Evolutionary conservation across 176 grass and related monocot genomes (phyloP), one percentile per base, ranked within the genome.

Genomic region (Carex littledalei): DNA sequence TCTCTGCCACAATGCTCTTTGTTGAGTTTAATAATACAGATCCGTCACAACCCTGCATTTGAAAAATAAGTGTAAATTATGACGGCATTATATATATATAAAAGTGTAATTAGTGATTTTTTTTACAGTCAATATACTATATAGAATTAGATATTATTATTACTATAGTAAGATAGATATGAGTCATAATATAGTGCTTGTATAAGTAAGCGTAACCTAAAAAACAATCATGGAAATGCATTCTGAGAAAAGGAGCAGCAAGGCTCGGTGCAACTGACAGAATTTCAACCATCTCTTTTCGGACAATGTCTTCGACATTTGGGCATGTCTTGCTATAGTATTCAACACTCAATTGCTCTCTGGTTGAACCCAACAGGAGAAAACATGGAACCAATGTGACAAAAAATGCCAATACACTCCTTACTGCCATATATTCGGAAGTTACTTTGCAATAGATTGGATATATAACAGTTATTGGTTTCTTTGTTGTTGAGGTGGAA

Each of bases 191-290:
- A 43, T 43, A 43, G 6, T 43, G 41, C 41, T 1, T 43, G 41
- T 67, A 59, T 86, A 58, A 57, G 35, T 62, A 47, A 9, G 59
- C 84, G 65, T 88, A 97, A 91, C 88, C 89, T 87, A 87, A 97
- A 89, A 97, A 97, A 83, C 94, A 97, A 83, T 97, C 94, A 76
- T 97, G 94, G 83, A 97, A 97, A 65, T 94, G 92, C 90, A 97
- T 92, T 81, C 94, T 32, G 63, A 97, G 89, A 15, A 97, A 86
- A 29, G 94, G 90, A 0, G 77, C 94, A 52, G 92, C 92, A 63
- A 97, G 94, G 89, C 94, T 97, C 0, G 92, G 94, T 32, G 87
- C 92, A 12, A 67, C 63, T 2, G 84, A 71, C 34, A 97, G 80
- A 65, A 90, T 92, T 76, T 88, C 75, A 41, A 47, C 87, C 91